Conservation (phyloP, 768 basidiomycete genomes). For the Suillus subalutaceus region DNA sequence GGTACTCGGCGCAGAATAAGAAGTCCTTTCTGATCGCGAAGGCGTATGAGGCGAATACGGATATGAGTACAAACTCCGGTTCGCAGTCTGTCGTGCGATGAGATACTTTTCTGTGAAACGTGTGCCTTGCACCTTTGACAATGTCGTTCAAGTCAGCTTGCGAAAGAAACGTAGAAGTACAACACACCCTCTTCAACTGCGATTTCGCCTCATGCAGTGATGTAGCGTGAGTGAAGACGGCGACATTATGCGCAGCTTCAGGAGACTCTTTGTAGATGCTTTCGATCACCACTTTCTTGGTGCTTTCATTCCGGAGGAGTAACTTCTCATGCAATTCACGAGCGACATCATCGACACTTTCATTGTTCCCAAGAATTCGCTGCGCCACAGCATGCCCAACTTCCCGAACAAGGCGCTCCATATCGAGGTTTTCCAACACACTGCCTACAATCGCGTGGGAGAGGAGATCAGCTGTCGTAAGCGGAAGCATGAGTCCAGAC, state of each 20-base stretch:
- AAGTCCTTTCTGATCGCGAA: constrained; percentile 44
- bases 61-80: constrained; percentile 56
- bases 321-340: constrained; percentile 91
- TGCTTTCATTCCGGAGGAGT: constrained; percentile 90
- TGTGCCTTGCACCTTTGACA: constrained; percentile 80
- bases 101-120: constrained; percentile 98
- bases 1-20: constrained; percentile 30
- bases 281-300: constrained; percentile 95
- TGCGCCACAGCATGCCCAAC: constrained; percentile 93
- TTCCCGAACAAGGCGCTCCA: constrained; percentile 95
- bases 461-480: constrained; percentile 93
- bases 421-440: constrained; percentile 96
- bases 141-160: constrained; percentile 6
- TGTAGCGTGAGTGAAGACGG: constrained; percentile 76
- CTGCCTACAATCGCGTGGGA: constrained; percentile 96
- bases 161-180: constrained; percentile 1
- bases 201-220: constrained; percentile 75
- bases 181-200: constrained; percentile 73
- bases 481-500: constrained; percentile 93
- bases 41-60: constrained; percentile 54
- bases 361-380: constrained; percentile 88
- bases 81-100: constrained; percentile 62
- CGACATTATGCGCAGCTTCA: constrained; percentile 88
- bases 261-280: constrained; percentile 93
- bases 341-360: constrained; percentile 96